Conservation (phyloP, 495 filamentous ascomycete species). For the Choiromyces venosus region DNA sequence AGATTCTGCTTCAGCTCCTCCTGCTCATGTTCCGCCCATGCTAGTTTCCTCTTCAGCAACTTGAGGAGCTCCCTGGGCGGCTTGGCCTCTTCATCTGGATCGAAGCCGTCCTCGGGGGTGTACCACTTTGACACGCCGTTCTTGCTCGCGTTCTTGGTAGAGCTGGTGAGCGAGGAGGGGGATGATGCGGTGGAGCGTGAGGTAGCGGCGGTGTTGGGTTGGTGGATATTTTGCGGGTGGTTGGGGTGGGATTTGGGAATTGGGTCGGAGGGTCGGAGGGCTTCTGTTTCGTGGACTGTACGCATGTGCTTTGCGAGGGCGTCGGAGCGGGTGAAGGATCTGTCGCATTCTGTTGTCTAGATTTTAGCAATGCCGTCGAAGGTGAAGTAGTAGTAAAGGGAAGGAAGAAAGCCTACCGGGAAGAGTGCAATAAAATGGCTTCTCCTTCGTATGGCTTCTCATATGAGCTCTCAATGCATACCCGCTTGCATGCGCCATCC, state of each 20-base stretch:
- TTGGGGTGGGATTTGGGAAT: conserved; percentile 70
- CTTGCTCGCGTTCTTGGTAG: conserved; percentile 10
- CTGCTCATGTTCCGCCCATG: conserved; percentile 71
- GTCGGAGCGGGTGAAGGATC: conserved; percentile 93
- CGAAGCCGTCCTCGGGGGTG: conserved; percentile 63
- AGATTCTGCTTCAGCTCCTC: conserved; percentile 58
- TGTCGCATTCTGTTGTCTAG: conserved; percentile 72
- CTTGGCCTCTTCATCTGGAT: conserved; percentile 63
- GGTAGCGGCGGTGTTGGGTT: conserved; percentile 1
- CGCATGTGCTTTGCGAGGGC: conserved; percentile 97
- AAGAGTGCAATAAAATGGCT: conserved; percentile 92
- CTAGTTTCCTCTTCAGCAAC: conserved; percentile 68
- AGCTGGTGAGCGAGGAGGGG: conserved; percentile 9
- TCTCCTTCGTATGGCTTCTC: conserved; percentile 95
- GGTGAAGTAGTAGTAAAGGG: neutral
- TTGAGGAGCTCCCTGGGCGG: conserved; percentile 63
- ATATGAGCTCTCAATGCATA: conserved; percentile 96
- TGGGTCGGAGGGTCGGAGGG: conserved; percentile 78
- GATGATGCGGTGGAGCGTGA: conserved; percentile 11
- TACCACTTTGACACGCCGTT: conserved; percentile 51
- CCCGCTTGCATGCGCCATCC: conserved; percentile 83
- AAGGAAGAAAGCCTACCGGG: conserved; percentile 60
- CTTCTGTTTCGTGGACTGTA: conserved; percentile 96
- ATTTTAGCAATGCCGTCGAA: neutral
- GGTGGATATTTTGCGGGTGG: conserved; percentile 42